A percentile compares a stretch with the other conserved stretches of the same genome.
phyloP scores from a whole-genome alignment of 768 basidiomycete genomes.

The Rhizopogon sp. region DNA sequence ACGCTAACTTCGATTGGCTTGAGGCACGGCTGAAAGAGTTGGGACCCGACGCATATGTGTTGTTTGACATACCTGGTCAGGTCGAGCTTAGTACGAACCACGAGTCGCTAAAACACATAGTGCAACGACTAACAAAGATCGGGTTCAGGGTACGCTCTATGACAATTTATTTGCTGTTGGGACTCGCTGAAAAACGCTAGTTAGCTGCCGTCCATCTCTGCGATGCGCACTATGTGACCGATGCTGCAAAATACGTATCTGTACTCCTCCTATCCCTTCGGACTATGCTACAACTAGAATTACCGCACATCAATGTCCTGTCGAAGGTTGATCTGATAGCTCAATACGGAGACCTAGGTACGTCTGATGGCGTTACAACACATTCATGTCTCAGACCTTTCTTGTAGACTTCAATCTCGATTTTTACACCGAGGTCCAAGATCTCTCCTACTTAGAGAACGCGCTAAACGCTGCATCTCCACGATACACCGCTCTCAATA shows the following conservation, averaged over 20 bases:
- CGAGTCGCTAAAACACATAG: conserved; percentile 77
- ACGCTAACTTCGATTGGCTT: conserved; percentile 91
- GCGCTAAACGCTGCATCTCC: conserved; percentile 61
- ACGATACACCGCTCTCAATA: conserved; percentile 75
- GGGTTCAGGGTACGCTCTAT: conserved; percentile 75
- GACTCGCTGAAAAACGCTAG: conserved; percentile 34
- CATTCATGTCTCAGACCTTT: not conserved
- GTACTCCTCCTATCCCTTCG: conserved; percentile 87
- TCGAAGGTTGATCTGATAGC: conserved; percentile 92
- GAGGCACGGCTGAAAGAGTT: conserved; percentile 61
- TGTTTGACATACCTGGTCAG: conserved; percentile 97
- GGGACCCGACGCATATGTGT: conserved; percentile 73
- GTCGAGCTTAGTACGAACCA: conserved; percentile 98
- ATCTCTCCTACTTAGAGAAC: conserved; percentile 83
- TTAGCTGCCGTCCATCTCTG: conserved; percentile 92
- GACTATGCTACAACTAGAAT: conserved; percentile 96
- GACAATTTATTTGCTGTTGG: not conserved
- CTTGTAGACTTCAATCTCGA: conserved; percentile 89
- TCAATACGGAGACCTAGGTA: conserved; percentile 89
- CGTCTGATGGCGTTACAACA: conserved; percentile 13
- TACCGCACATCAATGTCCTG: conserved; percentile 97
- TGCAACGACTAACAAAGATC: conserved; percentile 62
- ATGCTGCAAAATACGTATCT: conserved; percentile 92
- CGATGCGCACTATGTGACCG: conserved; percentile 96
- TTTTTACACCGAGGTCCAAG: conserved; percentile 97